Conservation (phyloP, 2,329 filamentous ascomycete genomes). For the Leptographium wingfieldii region DNA sequence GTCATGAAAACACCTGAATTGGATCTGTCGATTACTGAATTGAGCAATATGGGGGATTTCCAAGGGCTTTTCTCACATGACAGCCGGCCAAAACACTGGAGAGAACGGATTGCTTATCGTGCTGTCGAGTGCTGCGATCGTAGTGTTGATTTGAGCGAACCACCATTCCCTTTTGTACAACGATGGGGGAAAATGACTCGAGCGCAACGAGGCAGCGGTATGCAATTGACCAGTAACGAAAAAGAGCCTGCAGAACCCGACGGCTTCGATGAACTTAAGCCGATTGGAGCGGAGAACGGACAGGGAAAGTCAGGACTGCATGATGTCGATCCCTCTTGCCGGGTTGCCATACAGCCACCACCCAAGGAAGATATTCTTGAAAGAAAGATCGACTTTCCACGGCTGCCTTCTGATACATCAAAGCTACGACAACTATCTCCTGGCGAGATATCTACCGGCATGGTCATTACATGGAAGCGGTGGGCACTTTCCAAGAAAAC, state of each 20-base stretch:
- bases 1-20: background rate
- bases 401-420: constrained; percentile 44
- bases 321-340: constrained; percentile 22
- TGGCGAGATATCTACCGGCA: constrained; percentile 39
- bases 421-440: constrained; percentile 37
- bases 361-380: constrained; percentile 6
- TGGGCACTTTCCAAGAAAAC: constrained; percentile 48
- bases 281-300: constrained; percentile 3
- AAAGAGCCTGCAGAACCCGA: background rate
- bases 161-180: constrained; percentile 82
- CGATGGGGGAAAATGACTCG: constrained; percentile 53
- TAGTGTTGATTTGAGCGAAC: constrained; percentile 53
- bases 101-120: constrained; percentile 56
- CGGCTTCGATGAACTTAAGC: background rate
- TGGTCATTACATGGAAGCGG: constrained; percentile 58
- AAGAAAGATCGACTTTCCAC: constrained; percentile 21
- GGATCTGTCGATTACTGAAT: background rate
- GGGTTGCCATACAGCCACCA: constrained; percentile 17
- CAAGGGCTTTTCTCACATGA: background rate
- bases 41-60: background rate
- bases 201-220: too few species aligned
- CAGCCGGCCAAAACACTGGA: constrained; percentile 37
- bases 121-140: constrained; percentile 79
- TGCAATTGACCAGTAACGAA: background rate
- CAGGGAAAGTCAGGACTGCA: constrained; percentile 34